Evolutionary conservation across 352 stramenopile species (phyloP).

Genomic region (Peronosclerospora sorghi): DNA sequence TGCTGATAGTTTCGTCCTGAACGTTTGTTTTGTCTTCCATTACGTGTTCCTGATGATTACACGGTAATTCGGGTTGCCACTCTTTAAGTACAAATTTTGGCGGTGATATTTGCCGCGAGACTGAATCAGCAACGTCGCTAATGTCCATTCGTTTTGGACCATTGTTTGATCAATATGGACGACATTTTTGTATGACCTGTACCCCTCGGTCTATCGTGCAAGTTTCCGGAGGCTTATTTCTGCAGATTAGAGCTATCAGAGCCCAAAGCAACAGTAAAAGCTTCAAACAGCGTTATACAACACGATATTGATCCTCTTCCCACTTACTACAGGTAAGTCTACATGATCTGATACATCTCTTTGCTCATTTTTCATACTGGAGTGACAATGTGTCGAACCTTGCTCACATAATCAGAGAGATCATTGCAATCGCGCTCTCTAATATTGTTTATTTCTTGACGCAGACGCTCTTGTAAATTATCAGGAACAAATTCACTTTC

Average conservation of each 20-base stretch:
- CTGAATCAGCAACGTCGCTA: conserved; percentile 2
- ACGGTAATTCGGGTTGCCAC: too few species aligned
- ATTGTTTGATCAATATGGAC: not conserved
- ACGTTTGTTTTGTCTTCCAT: too few species aligned
- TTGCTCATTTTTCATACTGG: conserved; percentile 1
- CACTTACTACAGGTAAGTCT: too few species aligned
- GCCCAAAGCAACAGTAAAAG: too few species aligned
- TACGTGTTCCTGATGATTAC: too few species aligned
- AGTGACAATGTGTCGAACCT: conserved; percentile 1
- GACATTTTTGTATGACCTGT: conserved; percentile 3
- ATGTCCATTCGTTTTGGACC: conserved; percentile 5
- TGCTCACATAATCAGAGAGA: conserved; percentile 1
- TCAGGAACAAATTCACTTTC: too few species aligned
- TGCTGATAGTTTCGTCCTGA: too few species aligned
- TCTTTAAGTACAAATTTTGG: not conserved
- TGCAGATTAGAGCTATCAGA: too few species aligned
- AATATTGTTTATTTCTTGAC: not conserved
- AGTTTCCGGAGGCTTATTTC: too few species aligned
- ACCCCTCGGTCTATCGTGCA: not conserved
- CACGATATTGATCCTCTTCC: too few species aligned
- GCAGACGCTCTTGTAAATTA: too few species aligned
- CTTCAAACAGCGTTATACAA: too few species aligned
- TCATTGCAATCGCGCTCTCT: conserved; percentile 1
- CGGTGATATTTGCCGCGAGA: conserved; percentile 2
- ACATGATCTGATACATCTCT: conserved; percentile 1